Base-by-base conservation (phyloP, 176 grass and related monocot species). In the Oryza meyeriana region DNA sequence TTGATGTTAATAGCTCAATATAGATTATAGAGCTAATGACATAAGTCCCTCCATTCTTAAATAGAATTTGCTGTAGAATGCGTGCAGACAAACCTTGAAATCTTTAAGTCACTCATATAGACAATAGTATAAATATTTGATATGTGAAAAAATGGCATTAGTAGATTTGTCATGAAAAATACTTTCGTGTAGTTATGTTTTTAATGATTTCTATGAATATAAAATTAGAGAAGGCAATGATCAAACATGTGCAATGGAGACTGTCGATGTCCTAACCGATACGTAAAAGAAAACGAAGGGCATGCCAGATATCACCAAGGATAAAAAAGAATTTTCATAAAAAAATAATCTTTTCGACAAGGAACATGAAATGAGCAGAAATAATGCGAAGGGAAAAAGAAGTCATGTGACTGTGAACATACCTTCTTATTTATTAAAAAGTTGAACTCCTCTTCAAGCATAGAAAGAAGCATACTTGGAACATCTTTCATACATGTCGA, bases 381-480 rank as follows among this genome's bases (percentile, higher is more conserved):
- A 85, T 11, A 77, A 81, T 17, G 10, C 68, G 57, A 78, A 72
- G 1, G 7, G 9, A 77, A 72, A 8, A 78, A 89, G 35, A 4
- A 38, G 12, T 61, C 34, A 62, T 47, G 78, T 62, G 29, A 50
- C 52, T 47, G 78, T 62, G 29, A 50, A 50, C 22, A 69, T 84
- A 99, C 96, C 96, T 99, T 99, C 77, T 95, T 99, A 90, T 99
- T 95, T 83, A 99, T 99, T 68, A 99, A 85, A 74, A 94, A 99
- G 81, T 92, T 99, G 72, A 99, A 99, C 66, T 99, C 96, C 69
- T 99, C 96, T 88, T 99, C 96, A 64, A 99, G 84, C 91, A 95
- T 94, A 57, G 87, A 74, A 22, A 99, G 71, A 79, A 99, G 89
- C 84, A 93, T 93, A 81, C 50, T 88, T 72, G 93, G 96, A 18